A percentile compares a stretch with the other conserved stretches of the same genome.
phyloP scores from a whole-genome alignment of 1,284 basidiomycete genomes.

The Ceratobasidium sp. region DNA sequence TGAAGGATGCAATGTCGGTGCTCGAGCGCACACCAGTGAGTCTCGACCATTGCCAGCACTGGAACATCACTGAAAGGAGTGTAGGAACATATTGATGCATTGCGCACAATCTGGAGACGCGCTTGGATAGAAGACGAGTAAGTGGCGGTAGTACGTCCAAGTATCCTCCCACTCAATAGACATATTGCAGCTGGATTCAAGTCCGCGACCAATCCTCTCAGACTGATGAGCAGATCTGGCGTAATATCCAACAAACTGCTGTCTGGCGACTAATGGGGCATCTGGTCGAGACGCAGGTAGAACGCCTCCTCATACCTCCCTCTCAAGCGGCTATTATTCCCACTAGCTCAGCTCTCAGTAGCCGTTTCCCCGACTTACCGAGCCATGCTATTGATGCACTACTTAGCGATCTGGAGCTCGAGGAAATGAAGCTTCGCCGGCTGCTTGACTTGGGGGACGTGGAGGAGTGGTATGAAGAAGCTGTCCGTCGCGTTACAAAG shows the following conservation, averaged over 20 bases:
- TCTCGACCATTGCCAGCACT: conserved; percentile 30
- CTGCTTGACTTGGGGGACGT: conserved; percentile 27
- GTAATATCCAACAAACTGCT: conserved; percentile 35
- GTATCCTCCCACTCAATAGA: not conserved
- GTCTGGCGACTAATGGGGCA: conserved; percentile 30
- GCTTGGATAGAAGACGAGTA: conserved; percentile 47
- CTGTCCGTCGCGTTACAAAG: conserved; percentile 16
- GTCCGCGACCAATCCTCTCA: conserved; percentile 30
- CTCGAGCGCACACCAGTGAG: conserved; percentile 25
- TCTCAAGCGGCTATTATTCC: conserved; percentile 31
- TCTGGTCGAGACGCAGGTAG: conserved; percentile 2
- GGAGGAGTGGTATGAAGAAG: conserved; percentile 34
- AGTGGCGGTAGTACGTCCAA: not conserved
- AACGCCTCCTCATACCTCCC: conserved; percentile 28
- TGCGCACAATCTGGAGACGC: conserved; percentile 46
- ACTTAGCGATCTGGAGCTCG: conserved; percentile 22
- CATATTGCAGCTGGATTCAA: conserved; percentile 15
- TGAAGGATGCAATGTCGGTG: conserved; percentile 37
- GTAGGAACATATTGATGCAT: conserved; percentile 8
- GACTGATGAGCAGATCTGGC: conserved; percentile 35
- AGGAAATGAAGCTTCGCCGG: conserved; percentile 27
- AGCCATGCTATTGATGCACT: conserved; percentile 25
- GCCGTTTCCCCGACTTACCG: conserved; percentile 28
- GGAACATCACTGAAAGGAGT: conserved; percentile 39
- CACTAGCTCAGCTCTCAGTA: conserved; percentile 14